Conservation (phyloP, 176 grass and related monocot genomes). For the Dactylis glomerata region DNA sequence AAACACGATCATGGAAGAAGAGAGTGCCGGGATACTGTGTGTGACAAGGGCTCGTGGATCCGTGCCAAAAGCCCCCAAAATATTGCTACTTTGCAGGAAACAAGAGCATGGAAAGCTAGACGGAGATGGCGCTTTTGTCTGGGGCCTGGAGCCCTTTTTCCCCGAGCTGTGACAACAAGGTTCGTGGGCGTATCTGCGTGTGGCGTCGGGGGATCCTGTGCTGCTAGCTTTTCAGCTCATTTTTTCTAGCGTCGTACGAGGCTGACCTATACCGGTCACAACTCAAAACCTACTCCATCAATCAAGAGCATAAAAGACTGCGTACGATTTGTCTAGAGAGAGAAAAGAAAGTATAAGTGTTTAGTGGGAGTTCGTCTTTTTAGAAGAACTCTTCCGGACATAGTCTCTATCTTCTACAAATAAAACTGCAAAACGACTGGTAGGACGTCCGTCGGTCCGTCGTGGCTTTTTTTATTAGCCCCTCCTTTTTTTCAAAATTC, state of each 20-base stretch:
- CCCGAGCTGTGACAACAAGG: constrained; percentile 7
- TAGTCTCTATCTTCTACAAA: too few relatives aligned
- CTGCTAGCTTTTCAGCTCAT: background rate
- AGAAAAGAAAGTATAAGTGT: too few relatives aligned
- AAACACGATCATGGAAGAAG: background rate
- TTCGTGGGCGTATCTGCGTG: constrained; percentile 2
- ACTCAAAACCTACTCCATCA: too few relatives aligned
- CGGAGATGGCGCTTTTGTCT: constrained; percentile 11
- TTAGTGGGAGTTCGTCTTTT: too few relatives aligned
- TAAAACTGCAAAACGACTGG: too few relatives aligned
- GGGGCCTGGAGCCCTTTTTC: background rate
- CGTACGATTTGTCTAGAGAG: background rate
- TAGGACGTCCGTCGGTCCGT: too few relatives aligned
- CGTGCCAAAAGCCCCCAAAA: constrained; percentile 18
- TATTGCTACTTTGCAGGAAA: background rate
- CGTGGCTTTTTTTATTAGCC: too few relatives aligned
- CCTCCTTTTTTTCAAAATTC: too few relatives aligned
- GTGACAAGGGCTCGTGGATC: constrained; percentile 38
- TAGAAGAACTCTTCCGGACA: too few relatives aligned
- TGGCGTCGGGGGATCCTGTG: background rate
- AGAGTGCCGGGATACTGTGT: background rate
- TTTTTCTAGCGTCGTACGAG: background rate
- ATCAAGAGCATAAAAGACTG: background rate
- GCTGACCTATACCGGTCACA: background rate
- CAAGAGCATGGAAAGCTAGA: constrained; percentile 5